A percentile compares a stretch with the other conserved stretches of the same genome.
Conservation (phyloP, 306 rosid species). For the Myrica gale region DNA sequence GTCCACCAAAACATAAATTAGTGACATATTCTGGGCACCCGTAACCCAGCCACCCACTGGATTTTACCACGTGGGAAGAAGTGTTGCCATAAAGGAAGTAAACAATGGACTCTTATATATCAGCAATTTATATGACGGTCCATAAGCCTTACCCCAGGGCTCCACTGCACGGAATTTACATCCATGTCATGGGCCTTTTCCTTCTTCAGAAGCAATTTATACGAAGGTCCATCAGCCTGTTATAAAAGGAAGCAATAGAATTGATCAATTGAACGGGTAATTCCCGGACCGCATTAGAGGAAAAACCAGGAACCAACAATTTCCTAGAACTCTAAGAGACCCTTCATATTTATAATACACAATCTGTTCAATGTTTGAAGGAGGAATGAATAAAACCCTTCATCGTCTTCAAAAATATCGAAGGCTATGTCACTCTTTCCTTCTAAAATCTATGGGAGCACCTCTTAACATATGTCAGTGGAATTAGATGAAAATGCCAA, state of each 20-base stretch:
- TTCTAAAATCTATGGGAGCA: background rate
- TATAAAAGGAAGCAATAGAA: slow-evolving; percentile 16
- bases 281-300: background rate
- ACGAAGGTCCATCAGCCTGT: slow-evolving; percentile 65
- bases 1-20: background rate
- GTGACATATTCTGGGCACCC: background rate
- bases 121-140: background rate
- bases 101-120: background rate
- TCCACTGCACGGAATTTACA: slow-evolving; percentile 79
- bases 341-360: background rate
- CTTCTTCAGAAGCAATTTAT: slow-evolving; percentile 64
- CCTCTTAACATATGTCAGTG: background rate
- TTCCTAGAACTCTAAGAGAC: background rate
- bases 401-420: background rate
- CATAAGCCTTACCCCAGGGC: slow-evolving; percentile 68
- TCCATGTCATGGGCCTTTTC: slow-evolving; percentile 85
- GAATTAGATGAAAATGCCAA: background rate
- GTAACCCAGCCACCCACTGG: background rate
- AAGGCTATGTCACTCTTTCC: background rate
- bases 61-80: background rate
- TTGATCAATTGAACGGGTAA: slow-evolving; percentile 5
- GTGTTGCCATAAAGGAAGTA: too few relatives aligned
- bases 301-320: background rate
- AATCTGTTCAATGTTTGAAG: background rate
- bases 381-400: too few relatives aligned